Base-by-base conservation (phyloP, 306 rosid species). In the Biancaea sappan region DNA sequence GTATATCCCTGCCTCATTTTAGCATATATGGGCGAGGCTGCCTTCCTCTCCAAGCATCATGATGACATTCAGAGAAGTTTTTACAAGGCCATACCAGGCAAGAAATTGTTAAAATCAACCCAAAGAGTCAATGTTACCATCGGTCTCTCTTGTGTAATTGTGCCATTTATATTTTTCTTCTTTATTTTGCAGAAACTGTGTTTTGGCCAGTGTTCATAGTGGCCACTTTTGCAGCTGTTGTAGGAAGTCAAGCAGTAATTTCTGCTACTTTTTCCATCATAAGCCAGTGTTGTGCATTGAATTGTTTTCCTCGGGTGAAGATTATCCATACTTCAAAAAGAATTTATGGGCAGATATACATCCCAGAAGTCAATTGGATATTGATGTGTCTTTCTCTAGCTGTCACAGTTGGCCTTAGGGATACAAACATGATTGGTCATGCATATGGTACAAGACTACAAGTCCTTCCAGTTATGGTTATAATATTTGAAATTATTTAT, bases 1-100 rank as follows among this genome's bases (percentile, higher is more conserved):
- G 90, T 88, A 44, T 91, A 88, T 72, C 94, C 96, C 32, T 86
- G 86, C 35, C 83, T 91, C 81, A 72, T 88, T 58, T 84, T 91
- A 61, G 86, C 91, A 12, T 91, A 85, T 80, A 85, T 88, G 91
- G 96, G 96, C 10, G 91, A 91, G 85, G 96, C 96, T 73, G 96
- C 96, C 69, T 91, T 75, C 69, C 91, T 91, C 73, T 84, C 96
- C 28, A 86, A 83, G 82, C 87, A 88, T 82, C 90, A 80, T 54
- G 88, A 85, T 52, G 93, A 86, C 76, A 77, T 91, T 54, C 85
- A 88, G 29, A 85, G 86, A 81, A 91, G 96, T 83, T 91, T 91
- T 83, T 86, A 86, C 79, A 82, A 80, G 79, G 84, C 92, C 71
- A 86, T 91, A 69, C 93, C 96, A 70, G 90, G 93, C 71, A 88